phyloP scores from a whole-genome alignment of 208 protist species.

The Leishmania guyanensis region DNA sequence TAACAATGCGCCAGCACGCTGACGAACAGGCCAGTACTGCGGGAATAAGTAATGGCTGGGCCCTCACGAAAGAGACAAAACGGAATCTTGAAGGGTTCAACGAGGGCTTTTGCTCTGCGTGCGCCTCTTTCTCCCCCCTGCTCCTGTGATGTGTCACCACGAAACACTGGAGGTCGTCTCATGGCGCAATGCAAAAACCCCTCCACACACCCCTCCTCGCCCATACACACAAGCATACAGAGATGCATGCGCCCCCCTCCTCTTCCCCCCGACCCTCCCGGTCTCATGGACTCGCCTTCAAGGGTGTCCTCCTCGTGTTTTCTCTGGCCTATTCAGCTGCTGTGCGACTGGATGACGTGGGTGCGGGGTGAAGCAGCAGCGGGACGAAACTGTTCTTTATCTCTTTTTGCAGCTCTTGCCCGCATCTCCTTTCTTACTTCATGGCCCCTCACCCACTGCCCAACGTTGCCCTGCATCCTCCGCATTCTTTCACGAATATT shows the following conservation, averaged over 20 bases:
- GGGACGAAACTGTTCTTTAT: not conserved
- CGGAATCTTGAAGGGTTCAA: too few species aligned
- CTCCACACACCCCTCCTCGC: not conserved
- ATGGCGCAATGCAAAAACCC: not conserved
- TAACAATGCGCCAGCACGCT: too few species aligned
- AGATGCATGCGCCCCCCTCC: not conserved
- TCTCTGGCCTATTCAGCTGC: not conserved
- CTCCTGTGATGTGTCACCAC: not conserved
- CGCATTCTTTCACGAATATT: not conserved
- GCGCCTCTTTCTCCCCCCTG: not conserved
- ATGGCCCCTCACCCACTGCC: not conserved
- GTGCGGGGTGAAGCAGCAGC: not conserved
- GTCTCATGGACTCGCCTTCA: not conserved
- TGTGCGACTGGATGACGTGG: not conserved
- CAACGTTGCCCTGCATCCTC: not conserved
- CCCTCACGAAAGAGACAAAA: too few species aligned
- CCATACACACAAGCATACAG: conserved; percentile 7
- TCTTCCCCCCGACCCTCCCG: not conserved
- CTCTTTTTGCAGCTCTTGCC: too few species aligned
- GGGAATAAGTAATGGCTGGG: too few species aligned
- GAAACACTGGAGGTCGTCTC: not conserved
- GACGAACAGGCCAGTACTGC: too few species aligned
- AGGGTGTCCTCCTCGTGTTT: not conserved
- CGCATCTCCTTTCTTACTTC: not conserved
- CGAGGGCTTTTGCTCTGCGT: not conserved